Evolutionary conservation across 1,284 basidiomycete genomes (phyloP), one percentile per base, ranked within the genome.

Genomic region (Malassezia yamatoensis): DNA sequence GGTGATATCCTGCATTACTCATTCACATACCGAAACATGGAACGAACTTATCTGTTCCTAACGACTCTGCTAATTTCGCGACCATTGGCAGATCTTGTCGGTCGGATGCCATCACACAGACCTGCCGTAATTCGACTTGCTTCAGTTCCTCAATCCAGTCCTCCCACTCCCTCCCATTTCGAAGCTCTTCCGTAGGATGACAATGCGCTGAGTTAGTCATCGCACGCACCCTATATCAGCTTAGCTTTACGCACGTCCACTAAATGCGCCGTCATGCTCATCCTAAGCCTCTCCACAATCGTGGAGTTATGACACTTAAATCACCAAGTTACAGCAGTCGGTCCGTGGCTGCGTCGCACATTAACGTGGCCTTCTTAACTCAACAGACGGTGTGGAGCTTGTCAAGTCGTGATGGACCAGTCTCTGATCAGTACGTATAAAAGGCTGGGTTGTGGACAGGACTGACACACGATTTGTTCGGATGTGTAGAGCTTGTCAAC

Each of bases 101-200:
- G 33, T 62, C 68, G 11, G 67, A 70, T 4, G 67, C 63, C 70
- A 72, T 72, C 52, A 63, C 61, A 18, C 67, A 65, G 7, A 66
- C 21, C 2, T 41, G 46, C 0, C 54, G 53, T 2, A 71, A 51
- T 5, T 33, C 29, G 2, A 58, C 46, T 5, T 43, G 5, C 3
- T 12, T 33, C 16, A 68, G 48, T 35, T 54, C 51, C 8, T 39
- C 16, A 1, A 52, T 49, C 16, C 68, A 61, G 15, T 51, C 54
- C 32, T 65, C 60, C 15, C 52, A 29, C 24, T 45, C 21, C 21
- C 47, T 45, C 32, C 13, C 41, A 2, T 9, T 21, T 9, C 15
- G 66, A 3, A 51, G 64, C 50, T 66, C 67, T 33, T 72, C 68
- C 12, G 68, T 68, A 2, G 70, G 65, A 41, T 72, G 70, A 51